Conservation (phyloP, 352 stramenopile genomes). For the Hyphochytrium catenoides region DNA sequence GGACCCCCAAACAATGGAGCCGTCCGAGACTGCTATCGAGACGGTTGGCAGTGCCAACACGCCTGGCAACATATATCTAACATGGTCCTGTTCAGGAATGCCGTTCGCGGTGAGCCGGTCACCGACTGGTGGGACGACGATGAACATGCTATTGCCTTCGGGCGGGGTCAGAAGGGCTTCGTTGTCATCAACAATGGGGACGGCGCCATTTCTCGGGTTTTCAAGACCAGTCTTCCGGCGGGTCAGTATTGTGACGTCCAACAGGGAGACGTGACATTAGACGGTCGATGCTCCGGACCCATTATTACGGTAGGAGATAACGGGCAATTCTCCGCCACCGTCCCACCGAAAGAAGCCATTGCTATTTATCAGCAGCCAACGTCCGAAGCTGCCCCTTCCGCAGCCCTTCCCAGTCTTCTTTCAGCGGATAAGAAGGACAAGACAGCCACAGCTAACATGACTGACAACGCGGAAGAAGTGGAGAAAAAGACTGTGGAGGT, state of each 20-base stretch:
- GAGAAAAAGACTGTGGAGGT: no score
- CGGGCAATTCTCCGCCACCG: no score
- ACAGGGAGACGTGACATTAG: not conserved
- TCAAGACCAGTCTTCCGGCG: constrained; percentile 5
- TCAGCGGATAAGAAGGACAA: no score
- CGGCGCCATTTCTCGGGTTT: constrained; percentile 2
- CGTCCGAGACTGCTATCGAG: constrained; percentile 2
- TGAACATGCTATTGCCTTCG: constrained; percentile 8
- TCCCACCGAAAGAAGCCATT: no score
- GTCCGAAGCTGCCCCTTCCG: no score
- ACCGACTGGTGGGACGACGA: constrained; percentile 2
- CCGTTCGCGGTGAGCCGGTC: constrained; percentile 1
- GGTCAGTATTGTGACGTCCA: constrained; percentile 8
- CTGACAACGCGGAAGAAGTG: no score
- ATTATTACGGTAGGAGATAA: no score
- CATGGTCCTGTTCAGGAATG: constrained; percentile 9
- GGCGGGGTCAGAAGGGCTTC: constrained; percentile 5
- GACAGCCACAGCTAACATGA: no score
- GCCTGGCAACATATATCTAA: constrained; percentile 3
- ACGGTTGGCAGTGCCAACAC: constrained; percentile 10
- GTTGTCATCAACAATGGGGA: constrained; percentile 6
- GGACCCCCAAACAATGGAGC: constrained; percentile 5
- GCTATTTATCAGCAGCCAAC: no score
- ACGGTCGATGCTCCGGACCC: no score
- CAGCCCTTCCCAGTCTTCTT: no score